Evolutionary conservation across 2,329 filamentous ascomycete species (phyloP).

Genomic region (Xylaria arbuscula): DNA sequence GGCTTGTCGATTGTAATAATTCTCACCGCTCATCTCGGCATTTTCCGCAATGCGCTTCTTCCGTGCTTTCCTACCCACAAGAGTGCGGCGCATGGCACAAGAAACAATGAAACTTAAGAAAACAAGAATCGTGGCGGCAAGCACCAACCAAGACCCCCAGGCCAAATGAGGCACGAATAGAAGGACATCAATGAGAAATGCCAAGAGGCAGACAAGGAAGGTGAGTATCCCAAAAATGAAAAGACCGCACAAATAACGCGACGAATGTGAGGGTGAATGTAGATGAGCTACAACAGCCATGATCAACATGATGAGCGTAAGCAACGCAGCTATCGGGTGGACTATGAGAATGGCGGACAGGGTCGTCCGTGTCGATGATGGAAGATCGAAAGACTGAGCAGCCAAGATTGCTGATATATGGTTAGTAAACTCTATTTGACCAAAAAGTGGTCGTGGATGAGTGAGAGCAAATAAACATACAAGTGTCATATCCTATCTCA

Average conservation of each 20-base stretch:
- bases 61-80: slow-evolving; percentile 91
- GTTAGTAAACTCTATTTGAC: slow-evolving; percentile 32
- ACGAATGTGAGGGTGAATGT: slow-evolving; percentile 88
- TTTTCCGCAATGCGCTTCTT: slow-evolving; percentile 93
- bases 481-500: slow-evolving; percentile 85
- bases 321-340: slow-evolving; percentile 87
- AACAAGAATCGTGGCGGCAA: slow-evolving; percentile 88
- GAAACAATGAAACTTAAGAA: slow-evolving; percentile 84
- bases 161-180: slow-evolving; percentile 93
- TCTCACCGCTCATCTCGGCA: slow-evolving; percentile 95
- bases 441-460: not conserved
- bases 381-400: slow-evolving; percentile 64
- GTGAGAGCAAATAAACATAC: slow-evolving; percentile 58
- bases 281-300: slow-evolving; percentile 86
- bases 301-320: slow-evolving; percentile 85
- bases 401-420: slow-evolving; percentile 38
- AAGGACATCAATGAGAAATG: slow-evolving; percentile 92
- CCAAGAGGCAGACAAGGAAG: slow-evolving; percentile 82
- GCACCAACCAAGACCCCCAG: slow-evolving; percentile 94
- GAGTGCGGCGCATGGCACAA: slow-evolving; percentile 92
- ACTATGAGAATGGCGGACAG: slow-evolving; percentile 92
- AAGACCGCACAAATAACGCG: slow-evolving; percentile 84
- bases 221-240: slow-evolving; percentile 89
- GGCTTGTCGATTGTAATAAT: slow-evolving; percentile 81
- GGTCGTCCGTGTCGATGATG: slow-evolving; percentile 63